phyloP scores from a whole-genome alignment of 2,329 filamentous ascomycete species.

The Talaromyces pinophilus region DNA sequence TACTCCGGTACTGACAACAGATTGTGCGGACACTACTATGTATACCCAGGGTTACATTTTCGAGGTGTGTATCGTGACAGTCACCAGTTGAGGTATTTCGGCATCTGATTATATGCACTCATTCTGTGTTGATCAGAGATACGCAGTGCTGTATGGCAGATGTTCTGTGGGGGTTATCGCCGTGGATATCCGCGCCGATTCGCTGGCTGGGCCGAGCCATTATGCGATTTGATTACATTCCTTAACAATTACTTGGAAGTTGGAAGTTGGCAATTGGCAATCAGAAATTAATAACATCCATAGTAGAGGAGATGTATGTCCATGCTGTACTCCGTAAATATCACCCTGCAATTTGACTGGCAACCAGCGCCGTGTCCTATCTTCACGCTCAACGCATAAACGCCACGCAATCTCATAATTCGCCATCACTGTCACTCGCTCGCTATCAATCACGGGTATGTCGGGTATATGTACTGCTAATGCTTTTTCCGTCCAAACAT shows the following conservation, averaged over 20 bases:
- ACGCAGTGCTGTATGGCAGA: neutral
- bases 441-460: neutral
- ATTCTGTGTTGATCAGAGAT: neutral
- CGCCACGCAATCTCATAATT: neutral
- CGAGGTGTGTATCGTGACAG: neutral
- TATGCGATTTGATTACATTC: neutral
- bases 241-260: neutral
- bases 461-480: neutral
- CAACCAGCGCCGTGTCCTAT: neutral
- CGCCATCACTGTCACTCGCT: neutral
- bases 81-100: neutral
- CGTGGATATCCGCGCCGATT: neutral
- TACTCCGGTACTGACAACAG: no score
- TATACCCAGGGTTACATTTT: neutral
- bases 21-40: no score
- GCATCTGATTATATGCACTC: neutral
- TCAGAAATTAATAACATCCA: neutral
- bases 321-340: neutral
- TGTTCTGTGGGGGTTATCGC: neutral
- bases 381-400: neutral
- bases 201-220: neutral
- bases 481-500: slow-evolving; percentile 29
- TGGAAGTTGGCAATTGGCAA: neutral
- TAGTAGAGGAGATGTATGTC: neutral
- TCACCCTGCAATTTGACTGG: neutral